Evolutionary conservation across 345 rosid species (phyloP), one percentile per base, ranked within the genome.

Genomic region (Acer negundo): DNA sequence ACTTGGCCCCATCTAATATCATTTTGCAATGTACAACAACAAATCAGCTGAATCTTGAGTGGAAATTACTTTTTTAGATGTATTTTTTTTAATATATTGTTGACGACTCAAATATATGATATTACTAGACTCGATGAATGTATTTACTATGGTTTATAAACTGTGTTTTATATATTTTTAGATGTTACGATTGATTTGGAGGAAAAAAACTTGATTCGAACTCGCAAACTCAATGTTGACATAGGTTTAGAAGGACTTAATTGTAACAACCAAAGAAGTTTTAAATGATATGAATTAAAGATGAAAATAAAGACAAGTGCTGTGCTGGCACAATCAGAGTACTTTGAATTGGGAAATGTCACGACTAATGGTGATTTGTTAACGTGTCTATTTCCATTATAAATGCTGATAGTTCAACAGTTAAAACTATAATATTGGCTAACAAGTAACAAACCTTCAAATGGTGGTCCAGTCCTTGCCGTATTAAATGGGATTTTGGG

Each of bases 1-100:
- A 24, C 49, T 68, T 75, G 87, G 88, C 62, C 87, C 85, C 82
- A 70, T 64, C 13, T 47, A 66, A 58, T 80, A 68, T 77, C 77
- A 78, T 81, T 64, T 81, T 64, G 22, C n/a, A 24, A 7, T 70
- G 73, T 3, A 26, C 13, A 26, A 31, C 38, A 31, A 31, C 38
- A 31, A 31, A 31, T 31, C 35, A 3, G 35, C 4, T 31, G 35
- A 31, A 3, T 31, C 35, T 3, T 2, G 17, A 49, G 53, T 49
- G 53, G 16, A 49, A 49, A 10, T 49, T 13, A 49, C 53, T 3
- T 2, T 49, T 49, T 49, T n/a, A n/a, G n/a, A n/a, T n/a, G n/a
- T n/a, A n/a, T 3, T 2, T 49, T 49, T 49, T 24, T 24, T 24
- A 24, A 26, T 26, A 26, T 26, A 1, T 26, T 1, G 2, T 1